These are phyloP conservation scores for Lophiotrema nucula DNA, from an alignment of 495 filamentous ascomycete species.

Conservation along the genomic window DNA sequence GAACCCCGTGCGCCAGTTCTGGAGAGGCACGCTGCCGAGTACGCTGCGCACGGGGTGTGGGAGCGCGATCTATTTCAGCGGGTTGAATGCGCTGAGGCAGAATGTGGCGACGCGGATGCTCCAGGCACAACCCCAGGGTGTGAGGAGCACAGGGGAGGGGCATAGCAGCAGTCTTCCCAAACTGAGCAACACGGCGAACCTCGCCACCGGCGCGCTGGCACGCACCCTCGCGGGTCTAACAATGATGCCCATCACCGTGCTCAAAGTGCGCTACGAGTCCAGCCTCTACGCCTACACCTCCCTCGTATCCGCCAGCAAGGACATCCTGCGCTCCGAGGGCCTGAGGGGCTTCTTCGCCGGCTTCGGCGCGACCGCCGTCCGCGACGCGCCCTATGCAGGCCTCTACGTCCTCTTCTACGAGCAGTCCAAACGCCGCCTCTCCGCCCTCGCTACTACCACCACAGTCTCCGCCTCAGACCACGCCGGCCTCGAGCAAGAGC, in stretches of 20 bases:
- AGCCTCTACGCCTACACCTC: constrained; percentile 82
- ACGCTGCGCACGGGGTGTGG: constrained; percentile 90
- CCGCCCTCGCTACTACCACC: constrained; percentile 35
- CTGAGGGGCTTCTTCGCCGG: constrained; percentile 85
- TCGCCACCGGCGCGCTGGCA: constrained; percentile 78
- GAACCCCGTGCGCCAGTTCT: constrained; percentile 70
- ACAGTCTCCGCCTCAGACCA: not conserved
- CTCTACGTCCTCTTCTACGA: constrained; percentile 96
- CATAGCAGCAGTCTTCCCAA: constrained; percentile 77
- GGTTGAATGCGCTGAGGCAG: constrained; percentile 77
- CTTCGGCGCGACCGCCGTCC: constrained; percentile 87
- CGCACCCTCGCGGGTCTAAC: constrained; percentile 81
- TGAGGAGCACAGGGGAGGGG: not conserved
- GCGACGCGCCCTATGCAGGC: constrained; percentile 94
- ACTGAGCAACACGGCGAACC: constrained; percentile 80
- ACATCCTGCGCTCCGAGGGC: constrained; percentile 74
- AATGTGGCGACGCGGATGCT: constrained; percentile 52
- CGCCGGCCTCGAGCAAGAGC: not conserved
- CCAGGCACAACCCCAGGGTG: not conserved
- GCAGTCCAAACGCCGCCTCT: constrained; percentile 70
- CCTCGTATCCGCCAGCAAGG: constrained; percentile 64
- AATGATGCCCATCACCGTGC: constrained; percentile 93
- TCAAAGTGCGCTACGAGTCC: constrained; percentile 95
- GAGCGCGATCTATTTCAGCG: constrained; percentile 90
- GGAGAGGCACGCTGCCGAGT: constrained; percentile 90